Conservation (phyloP, 2,329 filamentous ascomycete genomes). For the Monascus ruber region DNA sequence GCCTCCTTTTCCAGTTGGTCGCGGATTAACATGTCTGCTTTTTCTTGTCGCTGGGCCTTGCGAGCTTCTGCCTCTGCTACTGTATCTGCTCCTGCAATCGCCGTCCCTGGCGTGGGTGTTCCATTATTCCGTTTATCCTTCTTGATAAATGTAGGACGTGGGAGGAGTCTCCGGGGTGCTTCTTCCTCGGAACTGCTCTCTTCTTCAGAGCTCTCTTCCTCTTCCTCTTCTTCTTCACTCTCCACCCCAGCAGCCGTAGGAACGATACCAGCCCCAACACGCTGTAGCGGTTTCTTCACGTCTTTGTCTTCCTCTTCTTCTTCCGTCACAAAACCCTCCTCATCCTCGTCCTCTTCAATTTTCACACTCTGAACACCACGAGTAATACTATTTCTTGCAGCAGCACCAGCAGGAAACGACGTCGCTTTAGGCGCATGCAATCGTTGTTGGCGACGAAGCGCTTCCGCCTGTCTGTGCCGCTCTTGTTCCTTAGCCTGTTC, state of each 20-base stretch:
- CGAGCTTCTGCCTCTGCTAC: constrained; percentile 33
- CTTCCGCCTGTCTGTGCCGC: constrained; percentile 21
- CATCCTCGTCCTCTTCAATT: constrained; percentile 33
- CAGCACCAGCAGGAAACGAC: constrained; percentile 23
- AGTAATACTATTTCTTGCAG: constrained; percentile 14
- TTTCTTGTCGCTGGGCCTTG: constrained; percentile 50
- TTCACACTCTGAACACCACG: constrained; percentile 21
- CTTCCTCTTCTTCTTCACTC: constrained; percentile 27
- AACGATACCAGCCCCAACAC: too few relatives aligned
- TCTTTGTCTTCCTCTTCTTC: constrained; percentile 16
- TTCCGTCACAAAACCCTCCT: constrained; percentile 51
- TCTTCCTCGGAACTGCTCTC: constrained; percentile 47
- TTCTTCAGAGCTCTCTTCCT: constrained; percentile 47
- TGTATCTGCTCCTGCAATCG: constrained; percentile 14
- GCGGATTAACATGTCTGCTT: constrained; percentile 70
- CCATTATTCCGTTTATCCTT: constrained; percentile 46
- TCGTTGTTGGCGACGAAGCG: constrained; percentile 32
- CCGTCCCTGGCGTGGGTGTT: constrained; percentile 9
- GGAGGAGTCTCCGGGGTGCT: constrained; percentile 42
- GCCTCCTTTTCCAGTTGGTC: constrained; percentile 77
- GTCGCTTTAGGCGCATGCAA: constrained; percentile 34
- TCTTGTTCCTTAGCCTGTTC: constrained; percentile 50
- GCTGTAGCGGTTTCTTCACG: too few relatives aligned
- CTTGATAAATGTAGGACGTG: constrained; percentile 57
- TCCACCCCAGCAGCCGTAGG: too few relatives aligned